Conservation (phyloP, 1,139 yeast species). For the Lodderomyces metapsilosis region DNA sequence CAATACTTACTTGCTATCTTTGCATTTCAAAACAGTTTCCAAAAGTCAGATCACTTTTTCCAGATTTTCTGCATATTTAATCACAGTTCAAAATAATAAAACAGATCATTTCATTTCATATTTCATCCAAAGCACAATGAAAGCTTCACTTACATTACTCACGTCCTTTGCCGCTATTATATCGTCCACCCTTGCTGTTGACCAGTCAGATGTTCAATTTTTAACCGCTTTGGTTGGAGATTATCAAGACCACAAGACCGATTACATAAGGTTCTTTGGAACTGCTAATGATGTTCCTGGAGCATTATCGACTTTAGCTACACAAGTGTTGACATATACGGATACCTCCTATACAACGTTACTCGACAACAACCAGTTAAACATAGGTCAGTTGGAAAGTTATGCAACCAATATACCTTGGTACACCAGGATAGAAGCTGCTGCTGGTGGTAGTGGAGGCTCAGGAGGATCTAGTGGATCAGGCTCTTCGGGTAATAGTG, state of each 20-base stretch:
- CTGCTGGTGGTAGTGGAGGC: conserved; percentile 14
- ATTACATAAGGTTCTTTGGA: conserved; percentile 30
- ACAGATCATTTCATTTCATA: not conserved
- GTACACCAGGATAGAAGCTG: conserved; percentile 34
- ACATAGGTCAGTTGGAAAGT: conserved; percentile 26
- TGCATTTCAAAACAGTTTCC: too few species aligned
- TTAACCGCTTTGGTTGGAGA: conserved; percentile 43
- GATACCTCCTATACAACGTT: conserved; percentile 43
- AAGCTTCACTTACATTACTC: conserved; percentile 13
- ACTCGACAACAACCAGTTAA: conserved; percentile 24
- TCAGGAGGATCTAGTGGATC: conserved; percentile 11
- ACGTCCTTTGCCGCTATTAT: conserved; percentile 15
- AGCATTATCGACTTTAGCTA: conserved; percentile 36
- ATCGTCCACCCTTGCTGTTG: conserved; percentile 20
- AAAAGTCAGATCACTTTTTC: too few species aligned
- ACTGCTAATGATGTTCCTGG: conserved; percentile 37
- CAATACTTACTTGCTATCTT: too few species aligned
- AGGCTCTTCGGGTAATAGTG: conserved; percentile 2
- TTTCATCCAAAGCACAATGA: conserved; percentile 2
- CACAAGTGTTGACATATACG: conserved; percentile 37
- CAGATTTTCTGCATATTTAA: too few species aligned
- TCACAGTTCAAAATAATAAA: not conserved
- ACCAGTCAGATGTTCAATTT: conserved; percentile 30
- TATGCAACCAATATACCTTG: conserved; percentile 46
- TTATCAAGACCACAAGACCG: conserved; percentile 24